These are phyloP conservation scores for Ambrosiella xylebori DNA, from an alignment of 2,329 filamentous ascomycete species.

Conservation along the genomic window DNA sequence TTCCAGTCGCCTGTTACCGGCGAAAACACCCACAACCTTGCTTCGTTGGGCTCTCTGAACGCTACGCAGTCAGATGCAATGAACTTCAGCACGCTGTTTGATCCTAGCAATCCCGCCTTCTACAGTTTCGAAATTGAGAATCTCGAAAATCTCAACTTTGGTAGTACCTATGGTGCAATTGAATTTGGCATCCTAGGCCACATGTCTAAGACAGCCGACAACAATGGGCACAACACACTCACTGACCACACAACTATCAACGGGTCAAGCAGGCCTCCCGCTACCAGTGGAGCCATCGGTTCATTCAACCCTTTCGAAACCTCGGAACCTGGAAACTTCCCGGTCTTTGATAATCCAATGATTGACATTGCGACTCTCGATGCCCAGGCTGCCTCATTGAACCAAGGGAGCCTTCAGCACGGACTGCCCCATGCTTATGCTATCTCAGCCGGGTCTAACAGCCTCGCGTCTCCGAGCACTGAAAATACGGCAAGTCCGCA, in stretches of 20 bases:
- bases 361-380: constrained; percentile 38
- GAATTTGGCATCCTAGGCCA: constrained; percentile 95
- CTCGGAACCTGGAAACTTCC: background rate
- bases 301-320: constrained; percentile 5
- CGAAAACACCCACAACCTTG: constrained; percentile 18
- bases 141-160: constrained; percentile 54
- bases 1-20: constrained; percentile 34
- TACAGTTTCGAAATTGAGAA: constrained; percentile 95
- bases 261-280: background rate
- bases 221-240: constrained; percentile 32
- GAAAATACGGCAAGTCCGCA: constrained; percentile 45
- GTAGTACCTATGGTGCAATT: constrained; percentile 85
- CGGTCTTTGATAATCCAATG: constrained; percentile 30
- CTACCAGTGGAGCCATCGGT: constrained; percentile 22
- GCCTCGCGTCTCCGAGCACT: constrained; percentile 46
- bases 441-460: constrained; percentile 44
- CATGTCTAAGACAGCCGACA: constrained; percentile 41
- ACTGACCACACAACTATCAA: constrained; percentile 22
- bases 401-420: constrained; percentile 42
- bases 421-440: constrained; percentile 48
- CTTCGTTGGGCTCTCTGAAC: constrained; percentile 21
- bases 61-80: constrained; percentile 27
- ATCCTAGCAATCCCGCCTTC: constrained; percentile 76
- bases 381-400: constrained; percentile 29
- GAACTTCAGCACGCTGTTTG: constrained; percentile 52